Evolutionary conservation across 495 filamentous ascomycete genomes (phyloP).

Genomic region (Corynascus novoguineensis): DNA sequence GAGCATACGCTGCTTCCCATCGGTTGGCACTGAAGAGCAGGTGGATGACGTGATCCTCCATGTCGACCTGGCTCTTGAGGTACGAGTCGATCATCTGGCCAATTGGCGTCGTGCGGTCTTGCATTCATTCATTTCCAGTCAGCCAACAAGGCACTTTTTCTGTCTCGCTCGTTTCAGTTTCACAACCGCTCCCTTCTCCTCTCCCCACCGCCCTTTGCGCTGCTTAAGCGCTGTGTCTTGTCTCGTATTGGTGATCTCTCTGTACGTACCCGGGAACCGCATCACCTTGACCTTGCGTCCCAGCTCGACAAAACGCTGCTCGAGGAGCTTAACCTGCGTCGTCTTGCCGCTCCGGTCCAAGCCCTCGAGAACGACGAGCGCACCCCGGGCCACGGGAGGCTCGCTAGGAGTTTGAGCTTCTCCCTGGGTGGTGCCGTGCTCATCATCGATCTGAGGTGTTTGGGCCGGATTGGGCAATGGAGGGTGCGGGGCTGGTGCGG

Average conservation of each 20-base stretch:
- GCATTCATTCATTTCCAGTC: not conserved
- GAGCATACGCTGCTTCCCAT: constrained; percentile 71
- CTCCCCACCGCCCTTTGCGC: not conserved
- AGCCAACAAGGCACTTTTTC: not conserved
- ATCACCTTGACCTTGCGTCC: constrained; percentile 66
- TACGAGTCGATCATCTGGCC: constrained; percentile 87
- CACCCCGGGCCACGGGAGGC: constrained; percentile 47
- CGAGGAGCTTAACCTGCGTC: constrained; percentile 78
- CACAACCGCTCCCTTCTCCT: not conserved
- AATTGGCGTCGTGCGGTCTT: constrained; percentile 83
- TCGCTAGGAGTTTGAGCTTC: not conserved
- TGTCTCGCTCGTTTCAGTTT: too few species aligned
- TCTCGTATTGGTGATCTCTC: too few species aligned
- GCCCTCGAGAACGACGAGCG: constrained; percentile 87
- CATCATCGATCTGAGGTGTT: not conserved
- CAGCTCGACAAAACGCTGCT: constrained; percentile 51
- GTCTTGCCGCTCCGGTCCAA: constrained; percentile 94
- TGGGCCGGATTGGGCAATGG: constrained; percentile 8
- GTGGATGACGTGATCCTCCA: constrained; percentile 91
- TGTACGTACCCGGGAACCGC: constrained; percentile 73
- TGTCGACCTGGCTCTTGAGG: constrained; percentile 64
- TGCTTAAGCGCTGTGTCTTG: not conserved
- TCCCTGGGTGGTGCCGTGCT: not conserved
- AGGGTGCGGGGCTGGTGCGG: constrained; percentile 10
- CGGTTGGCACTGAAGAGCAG: constrained; percentile 93